Evolutionary conservation across 306 rosid genomes (phyloP).

Genomic region (Macrotyloma uniflorum): DNA sequence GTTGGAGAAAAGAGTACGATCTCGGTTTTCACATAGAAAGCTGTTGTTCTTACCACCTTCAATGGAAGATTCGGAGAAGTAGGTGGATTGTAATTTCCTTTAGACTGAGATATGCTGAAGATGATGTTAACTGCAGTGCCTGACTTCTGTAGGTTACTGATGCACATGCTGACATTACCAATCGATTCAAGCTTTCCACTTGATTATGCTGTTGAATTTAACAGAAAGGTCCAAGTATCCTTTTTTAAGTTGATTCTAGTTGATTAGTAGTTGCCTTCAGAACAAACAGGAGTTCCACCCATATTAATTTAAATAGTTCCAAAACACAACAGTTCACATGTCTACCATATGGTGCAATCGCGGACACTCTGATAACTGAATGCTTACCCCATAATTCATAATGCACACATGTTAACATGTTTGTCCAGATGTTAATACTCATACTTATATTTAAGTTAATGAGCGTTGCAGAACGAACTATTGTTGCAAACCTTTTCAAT

Average conservation of each 20-base stretch:
- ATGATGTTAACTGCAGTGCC: conserved; percentile 27
- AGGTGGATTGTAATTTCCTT: conserved; percentile 29
- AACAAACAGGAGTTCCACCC: conserved; percentile 3
- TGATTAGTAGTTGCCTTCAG: not conserved
- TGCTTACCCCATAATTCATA: not conserved
- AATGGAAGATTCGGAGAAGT: conserved; percentile 66
- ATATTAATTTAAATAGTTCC: not conserved
- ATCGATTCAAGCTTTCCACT: conserved; percentile 64
- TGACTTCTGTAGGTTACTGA: conserved; percentile 66
- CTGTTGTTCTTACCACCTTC: conserved; percentile 81
- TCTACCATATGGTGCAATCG: conserved; percentile 21
- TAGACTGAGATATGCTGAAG: conserved; percentile 24
- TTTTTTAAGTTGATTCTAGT: conserved; percentile 41
- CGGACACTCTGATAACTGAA: conserved; percentile 13
- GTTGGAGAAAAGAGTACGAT: conserved; percentile 91
- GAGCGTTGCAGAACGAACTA: conserved; percentile 30
- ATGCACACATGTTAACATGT: conserved; percentile 19
- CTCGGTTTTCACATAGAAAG: conserved; percentile 97
- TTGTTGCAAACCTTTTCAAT: conserved; percentile 23
- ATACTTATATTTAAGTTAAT: not conserved
- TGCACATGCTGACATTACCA: conserved; percentile 73
- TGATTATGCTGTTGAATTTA: conserved; percentile 71
- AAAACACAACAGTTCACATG: not conserved
- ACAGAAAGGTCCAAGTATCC: conserved; percentile 79
- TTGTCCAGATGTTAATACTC: not conserved